phyloP scores from a whole-genome alignment of 352 stramenopile genomes.

The Peronospora tabacina region DNA sequence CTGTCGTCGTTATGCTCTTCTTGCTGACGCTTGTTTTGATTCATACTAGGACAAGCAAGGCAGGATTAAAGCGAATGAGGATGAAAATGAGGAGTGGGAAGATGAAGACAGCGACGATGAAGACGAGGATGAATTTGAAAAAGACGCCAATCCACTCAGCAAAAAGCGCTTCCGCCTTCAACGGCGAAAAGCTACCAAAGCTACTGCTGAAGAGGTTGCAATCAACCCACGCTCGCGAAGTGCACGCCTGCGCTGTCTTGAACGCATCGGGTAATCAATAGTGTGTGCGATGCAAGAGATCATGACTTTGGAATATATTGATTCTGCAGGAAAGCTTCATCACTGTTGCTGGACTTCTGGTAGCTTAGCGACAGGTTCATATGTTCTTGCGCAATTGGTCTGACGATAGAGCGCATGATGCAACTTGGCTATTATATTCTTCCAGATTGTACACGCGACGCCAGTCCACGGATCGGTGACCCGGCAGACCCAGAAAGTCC shows the following conservation, averaged over 20 bases:
- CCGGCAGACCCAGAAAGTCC: conserved; percentile 49
- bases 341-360: neutral
- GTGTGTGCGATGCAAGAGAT: neutral
- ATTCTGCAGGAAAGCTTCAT: neutral
- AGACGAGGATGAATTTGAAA: conserved; percentile 20
- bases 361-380: conserved; percentile 5
- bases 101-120: conserved; percentile 19
- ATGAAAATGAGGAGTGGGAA: conserved; percentile 22
- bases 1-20: neutral
- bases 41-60: conserved; percentile 33
- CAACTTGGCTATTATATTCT: conserved; percentile 33
- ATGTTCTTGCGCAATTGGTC: conserved; percentile 20
- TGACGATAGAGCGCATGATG: conserved; percentile 4
- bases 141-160: conserved; percentile 18
- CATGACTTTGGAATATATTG: neutral
- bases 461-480: conserved; percentile 43
- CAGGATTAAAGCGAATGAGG: conserved; percentile 17
- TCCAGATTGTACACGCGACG: conserved; percentile 45
- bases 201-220: conserved; percentile 51
- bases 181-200: conserved; percentile 61
- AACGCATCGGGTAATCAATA: conserved; percentile 36
- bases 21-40: conserved; percentile 1
- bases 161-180: conserved; percentile 52
- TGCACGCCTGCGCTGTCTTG: conserved; percentile 66
- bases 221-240: conserved; percentile 61